Conservation (phyloP, 2,329 filamentous ascomycete genomes). For the Zymoseptoria pseudotritici region DNA sequence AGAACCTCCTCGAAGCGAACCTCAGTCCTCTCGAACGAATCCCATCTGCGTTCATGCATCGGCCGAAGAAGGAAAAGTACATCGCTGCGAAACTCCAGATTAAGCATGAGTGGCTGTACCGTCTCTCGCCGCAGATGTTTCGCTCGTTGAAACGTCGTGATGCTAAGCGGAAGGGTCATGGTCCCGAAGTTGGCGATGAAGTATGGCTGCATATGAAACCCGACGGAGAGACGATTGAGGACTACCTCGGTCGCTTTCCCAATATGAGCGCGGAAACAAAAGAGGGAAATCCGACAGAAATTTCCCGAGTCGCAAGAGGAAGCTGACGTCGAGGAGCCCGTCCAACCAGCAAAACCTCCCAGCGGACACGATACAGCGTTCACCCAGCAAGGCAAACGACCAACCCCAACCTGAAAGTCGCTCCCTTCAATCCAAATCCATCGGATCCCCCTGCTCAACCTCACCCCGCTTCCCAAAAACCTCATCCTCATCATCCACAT, state of each 20-base stretch:
- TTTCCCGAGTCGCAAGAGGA: not conserved
- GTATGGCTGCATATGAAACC: constrained; percentile 49
- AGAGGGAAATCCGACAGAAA: not conserved
- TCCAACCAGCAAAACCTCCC: not conserved
- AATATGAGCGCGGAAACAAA: not conserved
- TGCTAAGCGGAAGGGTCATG: constrained; percentile 32
- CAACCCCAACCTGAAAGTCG: not conserved
- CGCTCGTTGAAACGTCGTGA: constrained; percentile 32
- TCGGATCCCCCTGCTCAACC: constrained; percentile 15
- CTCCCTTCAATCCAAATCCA: constrained; percentile 22
- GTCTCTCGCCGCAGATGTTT: constrained; percentile 41
- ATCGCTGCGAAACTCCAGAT: constrained; percentile 52
- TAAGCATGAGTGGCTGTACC: constrained; percentile 49
- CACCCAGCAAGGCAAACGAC: not conserved
- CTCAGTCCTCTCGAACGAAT: constrained; percentile 37
- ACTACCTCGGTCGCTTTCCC: constrained; percentile 4
- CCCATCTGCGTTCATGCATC: constrained; percentile 41
- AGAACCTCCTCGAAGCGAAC: constrained; percentile 38
- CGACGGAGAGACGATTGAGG: constrained; percentile 12
- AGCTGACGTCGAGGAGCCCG: not conserved
- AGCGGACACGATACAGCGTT: not conserved
- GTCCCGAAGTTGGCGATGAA: constrained; percentile 36
- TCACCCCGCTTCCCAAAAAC: not conserved
- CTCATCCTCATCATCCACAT: constrained; percentile 20
- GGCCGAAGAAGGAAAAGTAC: constrained; percentile 49